Evolutionary conservation across 257 asterid species (phyloP).

Genomic region (Voacanga thouarsii): DNA sequence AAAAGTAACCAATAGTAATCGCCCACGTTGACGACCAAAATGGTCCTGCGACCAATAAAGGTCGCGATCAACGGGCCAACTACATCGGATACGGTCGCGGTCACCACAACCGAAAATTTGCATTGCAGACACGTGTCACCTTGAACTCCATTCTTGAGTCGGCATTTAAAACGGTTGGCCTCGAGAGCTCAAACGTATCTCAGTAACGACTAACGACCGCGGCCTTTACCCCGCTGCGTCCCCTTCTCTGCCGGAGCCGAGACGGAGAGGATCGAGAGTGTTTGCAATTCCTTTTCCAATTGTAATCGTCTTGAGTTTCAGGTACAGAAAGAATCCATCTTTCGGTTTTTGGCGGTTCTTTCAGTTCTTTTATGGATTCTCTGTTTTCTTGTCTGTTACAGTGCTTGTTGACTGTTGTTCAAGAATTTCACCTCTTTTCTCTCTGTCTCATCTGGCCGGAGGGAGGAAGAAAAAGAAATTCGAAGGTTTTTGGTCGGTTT

Average conservation of each 20-base stretch:
- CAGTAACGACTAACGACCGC: not conserved
- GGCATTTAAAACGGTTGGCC: not conserved
- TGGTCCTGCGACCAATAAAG: not conserved
- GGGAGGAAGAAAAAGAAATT: not conserved
- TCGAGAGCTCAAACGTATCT: not conserved
- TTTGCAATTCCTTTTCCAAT: too few species aligned
- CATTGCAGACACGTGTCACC: not conserved
- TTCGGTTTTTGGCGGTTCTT: not conserved
- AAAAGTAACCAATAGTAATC: not conserved
- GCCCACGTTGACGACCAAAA: constrained; percentile 10
- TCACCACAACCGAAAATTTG: not conserved
- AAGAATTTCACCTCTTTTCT: not conserved
- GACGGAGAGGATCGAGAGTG: not conserved
- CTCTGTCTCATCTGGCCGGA: not conserved
- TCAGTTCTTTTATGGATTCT: not conserved
- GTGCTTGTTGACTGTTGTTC: not conserved
- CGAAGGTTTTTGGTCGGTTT: not conserved
- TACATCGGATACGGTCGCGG: not conserved
- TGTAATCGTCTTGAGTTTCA: not conserved
- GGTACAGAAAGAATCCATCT: not conserved
- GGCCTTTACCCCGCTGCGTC: not conserved
- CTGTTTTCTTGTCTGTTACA: not conserved
- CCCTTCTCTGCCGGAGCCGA: not conserved
- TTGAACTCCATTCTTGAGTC: not conserved
- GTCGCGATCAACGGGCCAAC: constrained; percentile 24